phyloP scores from a whole-genome alignment of 2,329 filamentous ascomycete species.

The Endothia cerciana region DNA sequence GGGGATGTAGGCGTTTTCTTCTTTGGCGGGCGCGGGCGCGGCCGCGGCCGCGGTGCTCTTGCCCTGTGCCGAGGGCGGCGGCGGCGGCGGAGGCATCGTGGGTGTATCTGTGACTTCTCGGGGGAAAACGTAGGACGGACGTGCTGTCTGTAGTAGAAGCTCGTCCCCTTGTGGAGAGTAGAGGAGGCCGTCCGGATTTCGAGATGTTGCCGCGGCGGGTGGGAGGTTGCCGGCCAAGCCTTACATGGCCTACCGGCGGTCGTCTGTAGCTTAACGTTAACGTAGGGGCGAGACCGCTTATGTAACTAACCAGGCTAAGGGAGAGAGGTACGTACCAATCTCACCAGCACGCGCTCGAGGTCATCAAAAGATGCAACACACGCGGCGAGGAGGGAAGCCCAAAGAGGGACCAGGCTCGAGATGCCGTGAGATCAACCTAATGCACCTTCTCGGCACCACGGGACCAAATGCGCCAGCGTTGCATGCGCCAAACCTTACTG shows the following conservation, averaged over 20 bases:
- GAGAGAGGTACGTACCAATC: constrained; percentile 8
- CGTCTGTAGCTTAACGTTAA: no score
- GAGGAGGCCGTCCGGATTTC: not conserved
- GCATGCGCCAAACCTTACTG: not conserved
- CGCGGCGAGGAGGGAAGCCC: not conserved
- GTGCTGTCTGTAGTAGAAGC: no score
- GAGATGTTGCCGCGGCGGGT: not conserved
- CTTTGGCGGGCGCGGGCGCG: constrained; percentile 57
- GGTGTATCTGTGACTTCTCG: not conserved
- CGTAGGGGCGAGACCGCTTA: not conserved
- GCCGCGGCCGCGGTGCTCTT: constrained; percentile 22
- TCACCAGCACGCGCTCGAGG: constrained; percentile 9
- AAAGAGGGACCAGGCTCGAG: not conserved
- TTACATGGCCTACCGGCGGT: not conserved
- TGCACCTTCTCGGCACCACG: not conserved
- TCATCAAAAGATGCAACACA: not conserved
- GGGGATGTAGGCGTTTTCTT: constrained; percentile 98
- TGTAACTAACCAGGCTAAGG: not conserved
- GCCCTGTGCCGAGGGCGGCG: constrained; percentile 15
- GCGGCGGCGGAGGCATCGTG: constrained; percentile 32
- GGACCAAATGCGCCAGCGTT: constrained; percentile 16
- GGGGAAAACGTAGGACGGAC: not conserved
- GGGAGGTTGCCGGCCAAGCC: constrained; percentile 4
- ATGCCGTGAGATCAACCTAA: no score
- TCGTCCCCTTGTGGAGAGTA: not conserved